Percentiles rank a stretch among this genome's conserved stretches.
Evolutionary conservation across 2,329 filamentous ascomycete genomes (phyloP).

Genomic region (Verticillium albo-atrum): DNA sequence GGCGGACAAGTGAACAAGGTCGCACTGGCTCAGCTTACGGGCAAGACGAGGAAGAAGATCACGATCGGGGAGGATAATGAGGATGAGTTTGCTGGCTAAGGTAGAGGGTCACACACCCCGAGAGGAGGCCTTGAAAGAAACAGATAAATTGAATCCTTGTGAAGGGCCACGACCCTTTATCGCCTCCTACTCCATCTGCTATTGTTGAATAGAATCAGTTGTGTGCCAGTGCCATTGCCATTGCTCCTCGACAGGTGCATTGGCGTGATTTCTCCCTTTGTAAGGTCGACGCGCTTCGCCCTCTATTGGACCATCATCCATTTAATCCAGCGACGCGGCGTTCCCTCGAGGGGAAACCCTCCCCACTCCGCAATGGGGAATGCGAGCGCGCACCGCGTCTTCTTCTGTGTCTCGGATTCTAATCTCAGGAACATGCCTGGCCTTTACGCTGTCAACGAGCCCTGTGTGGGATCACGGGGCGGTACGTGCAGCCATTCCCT

Average conservation of each 20-base stretch:
- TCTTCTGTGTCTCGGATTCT: not conserved
- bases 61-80: constrained; percentile 72
- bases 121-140: not conserved
- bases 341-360: not conserved
- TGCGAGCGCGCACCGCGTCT: not conserved
- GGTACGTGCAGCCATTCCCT: not conserved
- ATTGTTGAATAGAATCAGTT: not conserved
- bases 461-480: not conserved
- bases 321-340: not conserved
- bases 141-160: not conserved
- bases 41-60: constrained; percentile 80
- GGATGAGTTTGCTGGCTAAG: constrained; percentile 34
- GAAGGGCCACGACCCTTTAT: not conserved
- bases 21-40: constrained; percentile 81
- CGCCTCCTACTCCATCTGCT: not conserved
- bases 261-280: not conserved
- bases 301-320: not conserved
- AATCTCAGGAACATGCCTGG: constrained; percentile 1
- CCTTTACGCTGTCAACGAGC: not conserved
- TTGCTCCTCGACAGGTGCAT: not conserved
- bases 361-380: not conserved
- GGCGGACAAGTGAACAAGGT: constrained; percentile 87
- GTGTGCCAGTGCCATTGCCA: not conserved
- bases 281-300: not conserved
- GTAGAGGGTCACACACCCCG: not conserved